phyloP scores from a whole-genome alignment of 305 asterid species.

The Fraxinus greggii region DNA sequence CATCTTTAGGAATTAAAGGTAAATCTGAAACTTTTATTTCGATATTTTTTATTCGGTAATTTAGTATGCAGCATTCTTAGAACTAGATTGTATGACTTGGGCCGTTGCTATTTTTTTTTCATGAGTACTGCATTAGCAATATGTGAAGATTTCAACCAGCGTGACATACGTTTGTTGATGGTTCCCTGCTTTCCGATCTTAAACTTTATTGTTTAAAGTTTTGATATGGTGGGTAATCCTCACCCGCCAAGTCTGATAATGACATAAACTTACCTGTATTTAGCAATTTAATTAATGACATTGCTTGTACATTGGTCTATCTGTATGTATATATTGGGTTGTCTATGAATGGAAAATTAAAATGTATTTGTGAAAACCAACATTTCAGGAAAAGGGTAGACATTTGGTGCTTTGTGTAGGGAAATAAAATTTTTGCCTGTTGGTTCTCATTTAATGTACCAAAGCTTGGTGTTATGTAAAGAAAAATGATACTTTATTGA shows the following conservation, averaged over 20 bases:
- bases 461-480: not conserved
- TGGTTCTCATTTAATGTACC: not conserved
- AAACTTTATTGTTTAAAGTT: not conserved
- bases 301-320: not conserved
- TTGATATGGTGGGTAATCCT: not conserved
- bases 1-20: slow-evolving; percentile 97
- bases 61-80: not conserved
- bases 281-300: not conserved
- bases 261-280: not conserved
- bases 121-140: not conserved
- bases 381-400: not conserved
- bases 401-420: not conserved
- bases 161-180: not conserved
- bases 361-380: not conserved
- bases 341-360: not conserved
- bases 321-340: not conserved
- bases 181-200: not conserved
- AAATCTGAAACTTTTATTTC: not conserved
- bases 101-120: not conserved
- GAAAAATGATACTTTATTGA: not conserved
- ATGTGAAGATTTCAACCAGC: not conserved
- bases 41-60: not conserved
- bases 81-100: not conserved
- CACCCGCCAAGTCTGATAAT: not conserved
- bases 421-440: not conserved